Conservation (phyloP, 169 alveolate genomes). For the Cystoisospora suis region DNA sequence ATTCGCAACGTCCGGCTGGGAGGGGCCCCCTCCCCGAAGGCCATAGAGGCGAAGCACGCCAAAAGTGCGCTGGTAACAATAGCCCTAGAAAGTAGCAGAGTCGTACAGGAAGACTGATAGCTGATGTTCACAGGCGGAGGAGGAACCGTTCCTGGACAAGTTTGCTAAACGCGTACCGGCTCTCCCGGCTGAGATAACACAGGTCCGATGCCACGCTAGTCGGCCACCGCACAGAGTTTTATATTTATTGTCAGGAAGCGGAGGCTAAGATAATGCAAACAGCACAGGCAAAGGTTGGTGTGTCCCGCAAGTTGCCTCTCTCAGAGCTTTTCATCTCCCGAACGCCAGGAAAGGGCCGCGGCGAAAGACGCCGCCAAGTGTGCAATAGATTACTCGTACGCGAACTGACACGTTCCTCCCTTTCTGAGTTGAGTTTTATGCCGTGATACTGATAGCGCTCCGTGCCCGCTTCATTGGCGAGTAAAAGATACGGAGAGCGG, state of each 20-base stretch:
- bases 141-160: neutral
- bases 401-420: neutral
- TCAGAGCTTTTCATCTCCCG: no score
- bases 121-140: neutral
- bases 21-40: constrained; percentile 14
- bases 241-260: neutral
- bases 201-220: neutral
- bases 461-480: constrained; percentile 42
- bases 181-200: neutral
- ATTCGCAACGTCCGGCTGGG: neutral
- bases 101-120: neutral
- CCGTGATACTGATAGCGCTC: neutral
- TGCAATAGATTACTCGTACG: constrained; percentile 50
- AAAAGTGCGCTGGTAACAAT: neutral
- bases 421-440: neutral
- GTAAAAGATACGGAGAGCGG: neutral
- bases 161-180: neutral
- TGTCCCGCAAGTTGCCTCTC: neutral
- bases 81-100: neutral
- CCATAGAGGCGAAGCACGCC: neutral
- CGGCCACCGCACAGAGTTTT: neutral
- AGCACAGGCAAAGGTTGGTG: neutral
- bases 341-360: neutral
- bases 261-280: constrained; percentile 31
- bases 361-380: constrained; percentile 36